These are phyloP conservation scores for Ambispora gerdemannii DNA, from an alignment of 192 early-diverging fungal species.

Conservation along the genomic window DNA sequence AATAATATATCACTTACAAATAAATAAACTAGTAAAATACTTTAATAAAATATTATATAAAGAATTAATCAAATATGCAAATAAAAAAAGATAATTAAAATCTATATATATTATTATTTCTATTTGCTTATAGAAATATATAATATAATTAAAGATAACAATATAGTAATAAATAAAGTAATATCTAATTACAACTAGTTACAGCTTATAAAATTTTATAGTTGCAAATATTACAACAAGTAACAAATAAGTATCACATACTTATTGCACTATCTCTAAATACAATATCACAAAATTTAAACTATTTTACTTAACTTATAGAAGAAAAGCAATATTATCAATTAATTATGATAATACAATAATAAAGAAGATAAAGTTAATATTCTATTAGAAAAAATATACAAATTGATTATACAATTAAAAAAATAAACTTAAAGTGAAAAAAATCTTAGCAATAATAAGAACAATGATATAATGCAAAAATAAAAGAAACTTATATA, in stretches of 20 bases:
- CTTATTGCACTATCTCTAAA: no score
- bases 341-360: background rate
- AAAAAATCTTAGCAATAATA: background rate
- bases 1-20: no score
- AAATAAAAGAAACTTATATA: background rate
- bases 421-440: background rate
- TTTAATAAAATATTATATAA: no score
- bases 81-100: no score
- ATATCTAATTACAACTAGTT: no score
- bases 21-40: no score
- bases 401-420: background rate
- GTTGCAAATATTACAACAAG: no score
- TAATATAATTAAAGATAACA: background rate
- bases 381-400: background rate
- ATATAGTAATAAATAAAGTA: no score
- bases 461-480: background rate
- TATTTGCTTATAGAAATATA: background rate
- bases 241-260: no score
- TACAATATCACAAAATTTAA: background rate
- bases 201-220: no score
- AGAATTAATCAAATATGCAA: no score
- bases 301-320: slow-evolving; percentile 3
- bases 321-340: background rate
- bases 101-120: background rate
- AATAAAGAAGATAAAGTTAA: background rate